Conservation (phyloP, 768 basidiomycete genomes). For the Termitomyces sp. region DNA sequence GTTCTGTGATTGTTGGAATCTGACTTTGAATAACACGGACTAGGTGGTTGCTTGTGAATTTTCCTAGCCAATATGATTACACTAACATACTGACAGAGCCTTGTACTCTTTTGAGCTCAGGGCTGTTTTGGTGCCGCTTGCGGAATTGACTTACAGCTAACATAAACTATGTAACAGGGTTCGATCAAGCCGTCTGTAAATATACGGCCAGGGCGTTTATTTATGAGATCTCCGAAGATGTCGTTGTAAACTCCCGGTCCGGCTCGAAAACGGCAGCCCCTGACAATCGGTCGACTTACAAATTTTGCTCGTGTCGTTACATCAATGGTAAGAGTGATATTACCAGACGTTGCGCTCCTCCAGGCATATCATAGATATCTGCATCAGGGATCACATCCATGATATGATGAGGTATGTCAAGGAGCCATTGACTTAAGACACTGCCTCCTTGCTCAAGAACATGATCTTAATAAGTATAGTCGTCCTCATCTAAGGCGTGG, state of each 20-base stretch:
- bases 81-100: not conserved
- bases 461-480: constrained; percentile 3
- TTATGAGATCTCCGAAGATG: constrained; percentile 1
- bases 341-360: not conserved
- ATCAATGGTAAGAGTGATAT: not conserved
- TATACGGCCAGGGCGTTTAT: not conserved
- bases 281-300: not conserved
- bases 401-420: constrained; percentile 12
- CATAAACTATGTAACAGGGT: not conserved
- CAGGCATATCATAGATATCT: not conserved
- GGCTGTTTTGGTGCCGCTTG: not conserved
- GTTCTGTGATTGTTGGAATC: not conserved
- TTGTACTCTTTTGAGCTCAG: not conserved
- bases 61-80: not conserved
- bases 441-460: not conserved
- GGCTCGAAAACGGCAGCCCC: not conserved
- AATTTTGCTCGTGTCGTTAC: not conserved
- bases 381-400: constrained; percentile 5
- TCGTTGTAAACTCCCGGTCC: not conserved
- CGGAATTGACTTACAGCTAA: not conserved
- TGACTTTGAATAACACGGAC: not conserved
- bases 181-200: not conserved
- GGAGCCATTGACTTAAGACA: constrained; percentile 6
- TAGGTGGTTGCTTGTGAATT: not conserved
- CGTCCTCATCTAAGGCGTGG: constrained; percentile 8